These are phyloP conservation scores for Wickerhamiella occidentalis DNA, from an alignment of 805 yeast genomes.

Conservation along the genomic window DNA sequence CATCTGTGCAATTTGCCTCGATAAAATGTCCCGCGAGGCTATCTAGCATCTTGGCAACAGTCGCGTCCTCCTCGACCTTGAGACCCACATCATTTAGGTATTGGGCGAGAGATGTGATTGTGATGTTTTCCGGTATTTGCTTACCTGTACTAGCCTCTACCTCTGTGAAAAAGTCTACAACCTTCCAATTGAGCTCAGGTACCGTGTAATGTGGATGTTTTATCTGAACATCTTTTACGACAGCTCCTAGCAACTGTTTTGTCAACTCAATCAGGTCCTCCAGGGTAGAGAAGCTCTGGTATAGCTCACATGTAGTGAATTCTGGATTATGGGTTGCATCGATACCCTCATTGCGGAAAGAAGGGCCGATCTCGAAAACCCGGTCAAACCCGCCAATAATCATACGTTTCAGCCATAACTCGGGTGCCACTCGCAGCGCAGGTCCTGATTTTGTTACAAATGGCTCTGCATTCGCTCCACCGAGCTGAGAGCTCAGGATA, in stretches of 20 bases:
- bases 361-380: slow-evolving; percentile 74
- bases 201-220: slow-evolving; percentile 17
- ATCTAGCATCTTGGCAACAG: slow-evolving; percentile 51
- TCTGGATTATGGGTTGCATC: slow-evolving; percentile 93
- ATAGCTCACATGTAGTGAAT: slow-evolving; percentile 82
- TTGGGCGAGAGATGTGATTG: slow-evolving; percentile 31
- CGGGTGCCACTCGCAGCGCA: slow-evolving; percentile 83
- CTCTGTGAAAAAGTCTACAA: slow-evolving; percentile 55
- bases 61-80: slow-evolving; percentile 20
- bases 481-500: slow-evolving; percentile 49
- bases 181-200: slow-evolving; percentile 25
- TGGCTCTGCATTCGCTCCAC: slow-evolving; percentile 92
- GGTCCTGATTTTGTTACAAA: slow-evolving; percentile 47
- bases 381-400: slow-evolving; percentile 76
- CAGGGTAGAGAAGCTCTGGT: slow-evolving; percentile 57
- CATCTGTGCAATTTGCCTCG: slow-evolving; percentile 52
- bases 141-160: slow-evolving; percentile 43
- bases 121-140: slow-evolving; percentile 36
- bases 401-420: slow-evolving; percentile 78
- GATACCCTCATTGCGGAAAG: slow-evolving; percentile 84
- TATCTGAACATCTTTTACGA: slow-evolving; percentile 25
- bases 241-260: slow-evolving; percentile 39
- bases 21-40: slow-evolving; percentile 46
- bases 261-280: slow-evolving; percentile 55
- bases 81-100: slow-evolving; percentile 13